A percentile compares a stretch with the other conserved stretches of the same genome.
Evolutionary conservation across 441 rosid genomes (phyloP).

Genomic region (Dalechampia spathulata): DNA sequence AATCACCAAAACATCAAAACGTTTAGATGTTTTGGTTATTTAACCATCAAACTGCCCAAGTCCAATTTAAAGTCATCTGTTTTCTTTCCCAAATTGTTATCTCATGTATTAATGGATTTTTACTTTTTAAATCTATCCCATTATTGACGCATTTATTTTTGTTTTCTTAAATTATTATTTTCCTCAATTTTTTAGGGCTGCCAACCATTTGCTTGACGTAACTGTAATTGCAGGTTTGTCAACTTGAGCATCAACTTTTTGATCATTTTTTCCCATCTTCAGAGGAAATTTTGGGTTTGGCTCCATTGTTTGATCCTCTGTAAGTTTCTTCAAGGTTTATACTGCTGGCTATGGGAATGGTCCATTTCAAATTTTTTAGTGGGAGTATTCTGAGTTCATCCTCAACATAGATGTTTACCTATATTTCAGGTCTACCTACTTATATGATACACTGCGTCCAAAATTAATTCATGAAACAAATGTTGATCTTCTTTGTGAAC

Average conservation of each 20-base stretch:
- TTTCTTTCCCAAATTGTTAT: background rate
- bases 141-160: background rate
- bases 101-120: background rate
- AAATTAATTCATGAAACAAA: conserved; percentile 85
- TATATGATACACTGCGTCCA: conserved; percentile 91
- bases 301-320: conserved; percentile 89
- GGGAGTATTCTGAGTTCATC: background rate
- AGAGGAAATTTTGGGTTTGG: conserved; percentile 80
- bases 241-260: conserved; percentile 93
- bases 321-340: conserved; percentile 35
- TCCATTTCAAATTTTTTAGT: background rate
- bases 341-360: background rate
- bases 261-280: conserved; percentile 92
- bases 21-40: too few species aligned
- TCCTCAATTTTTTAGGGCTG: background rate
- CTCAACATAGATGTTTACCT: background rate
- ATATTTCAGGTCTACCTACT: conserved; percentile 68
- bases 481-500: conserved; percentile 90
- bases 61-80: background rate
- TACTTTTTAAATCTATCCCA: background rate
- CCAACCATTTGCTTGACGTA: background rate
- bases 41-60: background rate
- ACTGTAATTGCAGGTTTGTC: conserved; percentile 70
- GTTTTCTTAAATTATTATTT: background rate
- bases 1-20: too few species aligned